phyloP scores from a whole-genome alignment of 768 basidiomycete genomes.

The Coprinellus micaceus region DNA sequence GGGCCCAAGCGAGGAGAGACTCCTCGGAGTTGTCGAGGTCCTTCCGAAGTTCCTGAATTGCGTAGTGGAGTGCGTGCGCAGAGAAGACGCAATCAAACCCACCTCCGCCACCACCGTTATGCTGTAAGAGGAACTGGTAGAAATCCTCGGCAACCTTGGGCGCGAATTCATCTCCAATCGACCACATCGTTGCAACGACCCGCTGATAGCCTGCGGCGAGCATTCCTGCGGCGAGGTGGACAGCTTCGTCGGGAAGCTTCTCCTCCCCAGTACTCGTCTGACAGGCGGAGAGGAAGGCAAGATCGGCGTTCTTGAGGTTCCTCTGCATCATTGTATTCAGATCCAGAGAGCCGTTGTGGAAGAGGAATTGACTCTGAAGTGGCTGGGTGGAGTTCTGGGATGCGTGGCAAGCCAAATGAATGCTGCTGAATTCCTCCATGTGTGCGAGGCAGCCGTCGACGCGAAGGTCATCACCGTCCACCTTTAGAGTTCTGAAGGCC shows the following conservation, averaged over 20 bases:
- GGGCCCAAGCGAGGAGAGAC: not conserved
- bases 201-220: conserved; percentile 24
- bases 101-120: not conserved
- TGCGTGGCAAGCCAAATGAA: conserved; percentile 38
- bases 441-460: not conserved
- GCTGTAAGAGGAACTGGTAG: conserved; percentile 1
- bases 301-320: conserved; percentile 10
- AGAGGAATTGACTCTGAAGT: conserved; percentile 20
- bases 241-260: conserved; percentile 18
- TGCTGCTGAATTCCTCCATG: not conserved
- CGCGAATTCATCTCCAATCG: conserved; percentile 19
- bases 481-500: not conserved
- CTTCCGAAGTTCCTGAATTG: not conserved
- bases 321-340: conserved; percentile 8
- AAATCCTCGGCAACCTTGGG: conserved; percentile 11
- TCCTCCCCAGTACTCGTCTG: conserved; percentile 31
- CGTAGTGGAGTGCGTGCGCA: conserved; percentile 1
- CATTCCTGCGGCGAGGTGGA: conserved; percentile 40
- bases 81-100: not conserved
- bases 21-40: not conserved
- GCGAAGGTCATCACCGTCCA: not conserved
- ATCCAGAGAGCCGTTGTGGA: conserved; percentile 17
- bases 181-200: conserved; percentile 40
- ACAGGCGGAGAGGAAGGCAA: conserved; percentile 40
- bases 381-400: conserved; percentile 25